Evolutionary conservation across 805 yeast genomes (phyloP).

Genomic region (Metschnikowia kofuensis): DNA sequence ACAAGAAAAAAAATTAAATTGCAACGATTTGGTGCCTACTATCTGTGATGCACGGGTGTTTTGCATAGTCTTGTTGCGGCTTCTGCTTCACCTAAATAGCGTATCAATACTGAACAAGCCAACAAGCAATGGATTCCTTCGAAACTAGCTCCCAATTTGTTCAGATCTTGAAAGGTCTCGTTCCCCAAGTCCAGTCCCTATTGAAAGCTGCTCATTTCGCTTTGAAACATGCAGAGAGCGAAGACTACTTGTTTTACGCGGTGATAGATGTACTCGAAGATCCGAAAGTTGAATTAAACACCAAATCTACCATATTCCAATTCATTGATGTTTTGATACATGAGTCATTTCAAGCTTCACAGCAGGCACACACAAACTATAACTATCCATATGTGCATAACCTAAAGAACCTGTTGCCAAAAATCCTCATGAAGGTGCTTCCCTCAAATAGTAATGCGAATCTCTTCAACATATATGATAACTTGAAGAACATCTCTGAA

Average conservation of each 20-base stretch:
- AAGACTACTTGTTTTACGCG: constrained; percentile 67
- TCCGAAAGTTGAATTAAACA: constrained; percentile 50
- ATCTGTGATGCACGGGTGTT: constrained; percentile 16
- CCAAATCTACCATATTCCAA: constrained; percentile 63
- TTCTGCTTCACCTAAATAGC: not conserved
- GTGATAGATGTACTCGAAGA: constrained; percentile 58
- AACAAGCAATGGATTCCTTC: constrained; percentile 71
- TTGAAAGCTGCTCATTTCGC: constrained; percentile 55
- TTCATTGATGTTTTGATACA: constrained; percentile 62
- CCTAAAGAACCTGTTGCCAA: constrained; percentile 33
- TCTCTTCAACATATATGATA: constrained; percentile 33
- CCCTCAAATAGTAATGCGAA: constrained; percentile 38
- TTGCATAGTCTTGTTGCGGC: not conserved
- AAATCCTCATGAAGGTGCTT: constrained; percentile 30
- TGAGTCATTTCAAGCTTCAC: constrained; percentile 33
- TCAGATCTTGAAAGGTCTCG: constrained; percentile 60
- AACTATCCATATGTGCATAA: constrained; percentile 38
- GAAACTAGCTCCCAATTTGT: constrained; percentile 78
- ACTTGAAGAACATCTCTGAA: constrained; percentile 37
- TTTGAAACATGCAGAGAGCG: constrained; percentile 52
- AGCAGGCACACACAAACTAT: constrained; percentile 32
- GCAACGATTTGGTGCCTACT: too few species aligned
- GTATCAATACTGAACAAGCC: not conserved
- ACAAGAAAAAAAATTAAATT: too few species aligned
- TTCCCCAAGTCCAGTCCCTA: constrained; percentile 58